phyloP scores from a whole-genome alignment of 1,284 basidiomycete genomes.

The Ceratobasidium theobromae region DNA sequence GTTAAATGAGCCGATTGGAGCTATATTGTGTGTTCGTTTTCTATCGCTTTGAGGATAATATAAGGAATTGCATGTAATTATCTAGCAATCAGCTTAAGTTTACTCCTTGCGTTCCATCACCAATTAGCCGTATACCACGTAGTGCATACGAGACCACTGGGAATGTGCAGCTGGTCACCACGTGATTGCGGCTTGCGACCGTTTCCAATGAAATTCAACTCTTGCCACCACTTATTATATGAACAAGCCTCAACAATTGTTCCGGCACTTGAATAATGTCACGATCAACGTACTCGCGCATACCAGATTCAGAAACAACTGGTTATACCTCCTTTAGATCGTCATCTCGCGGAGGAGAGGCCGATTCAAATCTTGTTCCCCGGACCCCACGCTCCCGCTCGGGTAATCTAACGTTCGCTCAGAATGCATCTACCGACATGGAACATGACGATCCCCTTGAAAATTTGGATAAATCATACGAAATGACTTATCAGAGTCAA shows the following conservation, averaged over 20 bases:
- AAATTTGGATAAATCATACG: conserved; percentile 2
- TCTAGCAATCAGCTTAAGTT: too few relatives aligned
- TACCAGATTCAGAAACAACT: not conserved
- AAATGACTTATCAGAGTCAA: conserved; percentile 15
- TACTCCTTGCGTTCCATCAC: too few relatives aligned
- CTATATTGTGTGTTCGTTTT: not conserved
- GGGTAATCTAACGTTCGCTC: conserved; percentile 16
- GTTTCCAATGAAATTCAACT: not conserved
- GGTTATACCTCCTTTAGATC: conserved; percentile 1
- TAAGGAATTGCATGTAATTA: not conserved
- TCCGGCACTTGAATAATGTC: conserved; percentile 8
- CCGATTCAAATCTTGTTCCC: conserved; percentile 21
- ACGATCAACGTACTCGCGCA: conserved; percentile 12
- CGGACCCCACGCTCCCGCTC: conserved; percentile 27
- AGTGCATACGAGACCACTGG: not conserved
- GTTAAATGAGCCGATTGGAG: conserved; percentile 52
- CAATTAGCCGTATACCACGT: too few relatives aligned
- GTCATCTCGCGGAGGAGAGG: conserved; percentile 3
- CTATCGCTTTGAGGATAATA: not conserved
- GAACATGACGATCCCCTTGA: not conserved
- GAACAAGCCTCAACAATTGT: conserved; percentile 20
- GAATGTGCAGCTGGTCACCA: too few relatives aligned
- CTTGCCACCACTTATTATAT: not conserved
- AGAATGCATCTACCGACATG: conserved; percentile 6
- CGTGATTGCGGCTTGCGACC: not conserved